A percentile compares a stretch with the other conserved stretches of the same genome.
phyloP scores from a whole-genome alignment of 2,329 filamentous ascomycete genomes.

The Moelleriella libera region DNA sequence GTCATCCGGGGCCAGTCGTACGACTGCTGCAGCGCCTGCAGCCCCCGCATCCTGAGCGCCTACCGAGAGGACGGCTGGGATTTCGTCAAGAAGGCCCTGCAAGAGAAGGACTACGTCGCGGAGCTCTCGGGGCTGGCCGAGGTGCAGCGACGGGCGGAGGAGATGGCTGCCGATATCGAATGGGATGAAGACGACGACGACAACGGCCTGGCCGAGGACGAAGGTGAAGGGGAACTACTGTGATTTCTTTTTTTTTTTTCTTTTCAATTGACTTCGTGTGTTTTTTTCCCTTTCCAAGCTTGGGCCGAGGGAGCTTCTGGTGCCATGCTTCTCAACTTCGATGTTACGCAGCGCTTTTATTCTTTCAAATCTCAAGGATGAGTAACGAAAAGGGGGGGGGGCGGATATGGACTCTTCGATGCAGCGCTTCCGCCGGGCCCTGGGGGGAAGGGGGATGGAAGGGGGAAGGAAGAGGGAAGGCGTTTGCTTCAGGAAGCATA shows the following conservation, averaged over 20 bases:
- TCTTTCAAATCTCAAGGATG: too few species aligned
- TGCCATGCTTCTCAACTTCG: too few species aligned
- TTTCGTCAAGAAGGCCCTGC: conserved; percentile 61
- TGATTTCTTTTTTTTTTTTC: conserved; percentile 8
- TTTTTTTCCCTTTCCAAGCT: too few species aligned
- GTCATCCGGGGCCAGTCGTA: conserved; percentile 62
- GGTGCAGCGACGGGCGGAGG: conserved; percentile 47
- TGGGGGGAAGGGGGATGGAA: too few species aligned
- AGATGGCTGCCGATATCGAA: conserved; percentile 37
- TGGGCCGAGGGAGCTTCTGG: too few species aligned
- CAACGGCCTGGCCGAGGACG: conserved; percentile 17
- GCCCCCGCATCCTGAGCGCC: conserved; percentile 50
- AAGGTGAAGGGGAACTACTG: conserved; percentile 41
- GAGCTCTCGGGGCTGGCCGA: conserved; percentile 63
- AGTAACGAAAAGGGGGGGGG: too few species aligned
- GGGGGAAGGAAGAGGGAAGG: too few species aligned
- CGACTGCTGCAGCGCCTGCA: conserved; percentile 71
- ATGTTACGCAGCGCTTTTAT: too few species aligned
- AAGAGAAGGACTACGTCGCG: conserved; percentile 64
- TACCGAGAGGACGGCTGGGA: conserved; percentile 59
- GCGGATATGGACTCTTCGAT: too few species aligned
- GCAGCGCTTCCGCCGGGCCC: too few species aligned
- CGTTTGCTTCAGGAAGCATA: too few species aligned
- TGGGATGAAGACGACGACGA: conserved; percentile 46
- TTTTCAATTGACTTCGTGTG: too few species aligned